Evolutionary conservation across 257 asterid genomes (phyloP).

Genomic region (Euphrasia confusa): DNA sequence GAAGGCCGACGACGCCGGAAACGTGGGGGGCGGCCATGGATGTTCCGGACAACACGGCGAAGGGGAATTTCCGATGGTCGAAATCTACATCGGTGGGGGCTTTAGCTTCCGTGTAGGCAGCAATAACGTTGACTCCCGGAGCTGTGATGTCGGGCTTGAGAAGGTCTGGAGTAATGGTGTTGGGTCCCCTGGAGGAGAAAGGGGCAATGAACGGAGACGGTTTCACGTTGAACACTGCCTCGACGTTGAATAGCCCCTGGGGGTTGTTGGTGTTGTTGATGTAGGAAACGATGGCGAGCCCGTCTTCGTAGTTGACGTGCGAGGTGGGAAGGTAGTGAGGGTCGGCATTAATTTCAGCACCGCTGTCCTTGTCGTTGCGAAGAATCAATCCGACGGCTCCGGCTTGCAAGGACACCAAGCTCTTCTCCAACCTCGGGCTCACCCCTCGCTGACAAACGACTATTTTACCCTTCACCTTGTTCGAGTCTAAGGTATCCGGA

Average conservation of each 20-base stretch:
- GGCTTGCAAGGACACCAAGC: slow-evolving; percentile 34
- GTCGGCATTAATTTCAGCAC: slow-evolving; percentile 28
- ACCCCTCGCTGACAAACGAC: slow-evolving; percentile 52
- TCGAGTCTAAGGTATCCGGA: slow-evolving; percentile 33
- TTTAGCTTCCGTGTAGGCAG: slow-evolving; percentile 35
- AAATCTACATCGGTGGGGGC: slow-evolving; percentile 21
- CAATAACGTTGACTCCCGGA: slow-evolving; percentile 60
- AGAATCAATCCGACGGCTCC: slow-evolving; percentile 74
- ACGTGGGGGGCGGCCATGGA: slow-evolving; percentile 79
- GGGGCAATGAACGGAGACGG: slow-evolving; percentile 62
- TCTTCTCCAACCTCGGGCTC: slow-evolving; percentile 32
- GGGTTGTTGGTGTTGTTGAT: slow-evolving; percentile 44
- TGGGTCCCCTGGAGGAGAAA: slow-evolving; percentile 81
- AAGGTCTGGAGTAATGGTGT: slow-evolving; percentile 39
- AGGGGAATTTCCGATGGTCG: slow-evolving; percentile 36
- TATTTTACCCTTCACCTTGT: slow-evolving; percentile 51
- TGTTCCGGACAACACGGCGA: slow-evolving; percentile 36
- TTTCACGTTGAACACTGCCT: slow-evolving; percentile 10
- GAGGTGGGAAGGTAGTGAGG: slow-evolving; percentile 51
- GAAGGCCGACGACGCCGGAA: slow-evolving; percentile 52
- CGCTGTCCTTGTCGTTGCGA: slow-evolving; percentile 25
- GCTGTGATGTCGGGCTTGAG: slow-evolving; percentile 83
- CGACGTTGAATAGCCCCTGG: slow-evolving; percentile 34
- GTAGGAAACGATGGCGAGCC: slow-evolving; percentile 35
- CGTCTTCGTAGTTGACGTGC: slow-evolving; percentile 45